phyloP scores from a whole-genome alignment of 2,329 filamentous ascomycete species.

The Fulvia fulva region DNA sequence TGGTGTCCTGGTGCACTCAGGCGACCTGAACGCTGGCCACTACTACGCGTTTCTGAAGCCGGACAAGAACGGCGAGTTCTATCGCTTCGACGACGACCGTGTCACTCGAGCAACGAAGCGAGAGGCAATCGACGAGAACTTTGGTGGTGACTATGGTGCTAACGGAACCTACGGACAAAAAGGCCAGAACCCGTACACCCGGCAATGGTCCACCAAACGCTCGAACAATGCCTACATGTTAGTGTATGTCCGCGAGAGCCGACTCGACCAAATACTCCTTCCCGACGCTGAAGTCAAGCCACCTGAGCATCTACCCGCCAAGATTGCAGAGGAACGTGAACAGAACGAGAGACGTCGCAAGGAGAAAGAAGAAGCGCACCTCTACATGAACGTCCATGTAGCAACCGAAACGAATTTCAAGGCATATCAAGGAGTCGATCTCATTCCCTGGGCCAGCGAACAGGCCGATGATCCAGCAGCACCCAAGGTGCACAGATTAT shows the following conservation, averaged over 20 bases:
- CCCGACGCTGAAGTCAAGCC: conserved; percentile 73
- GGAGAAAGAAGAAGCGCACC: conserved; percentile 88
- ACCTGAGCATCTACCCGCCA: conserved; percentile 72
- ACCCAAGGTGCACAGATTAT: conserved; percentile 67
- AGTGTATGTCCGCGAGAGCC: conserved; percentile 88
- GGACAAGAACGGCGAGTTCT: conserved; percentile 87
- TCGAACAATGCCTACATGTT: conserved; percentile 96
- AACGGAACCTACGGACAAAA: conserved; percentile 55
- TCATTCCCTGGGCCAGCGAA: conserved; percentile 58
- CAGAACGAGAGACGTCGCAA: conserved; percentile 72
- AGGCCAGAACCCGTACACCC: conserved; percentile 61
- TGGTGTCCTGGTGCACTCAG: conserved; percentile 92
- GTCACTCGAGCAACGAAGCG: conserved; percentile 90
- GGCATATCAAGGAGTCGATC: conserved; percentile 76
- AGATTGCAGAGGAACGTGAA: conserved; percentile 77
- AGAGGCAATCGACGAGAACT: conserved; percentile 95
- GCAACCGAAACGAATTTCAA: conserved; percentile 79
- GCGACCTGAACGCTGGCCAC: conserved; percentile 93
- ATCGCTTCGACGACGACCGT: conserved; percentile 94
- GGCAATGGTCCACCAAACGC: conserved; percentile 61
- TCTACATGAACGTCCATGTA: conserved; percentile 82
- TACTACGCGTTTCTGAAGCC: conserved; percentile 98
- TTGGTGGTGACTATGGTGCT: conserved; percentile 72
- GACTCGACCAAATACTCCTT: conserved; percentile 76
- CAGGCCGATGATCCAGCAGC: conserved; percentile 62